Percentiles rank a stretch among this genome's conserved stretches.
Conservation (phyloP, 192 early-diverging fungal species). For the Obelidium mucronatum region DNA sequence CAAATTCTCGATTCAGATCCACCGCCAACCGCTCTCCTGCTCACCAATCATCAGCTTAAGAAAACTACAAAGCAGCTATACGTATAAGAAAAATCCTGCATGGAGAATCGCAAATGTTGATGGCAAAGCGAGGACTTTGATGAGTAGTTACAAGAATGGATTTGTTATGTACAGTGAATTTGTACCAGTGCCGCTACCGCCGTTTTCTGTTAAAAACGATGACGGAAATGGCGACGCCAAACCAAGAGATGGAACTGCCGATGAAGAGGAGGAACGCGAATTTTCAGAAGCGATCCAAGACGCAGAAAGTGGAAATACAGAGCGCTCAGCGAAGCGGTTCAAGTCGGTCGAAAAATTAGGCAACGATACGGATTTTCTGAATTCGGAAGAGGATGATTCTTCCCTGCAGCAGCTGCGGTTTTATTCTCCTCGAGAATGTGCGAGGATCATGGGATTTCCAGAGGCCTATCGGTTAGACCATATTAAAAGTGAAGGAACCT, state of each 20-base stretch:
- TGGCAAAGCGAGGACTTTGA: neutral
- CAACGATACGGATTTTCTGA: no score
- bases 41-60: conserved; percentile 7
- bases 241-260: neutral
- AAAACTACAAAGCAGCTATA: neutral
- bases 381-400: neutral
- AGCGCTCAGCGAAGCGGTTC: neutral
- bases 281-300: neutral
- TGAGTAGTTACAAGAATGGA: conserved; percentile 26
- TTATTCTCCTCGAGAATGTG: conserved; percentile 30
- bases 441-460: conserved; percentile 27
- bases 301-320: neutral
- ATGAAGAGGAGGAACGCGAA: neutral
- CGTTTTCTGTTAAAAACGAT: neutral
- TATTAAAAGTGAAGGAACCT: neutral
- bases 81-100: conserved; percentile 13
- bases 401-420: neutral
- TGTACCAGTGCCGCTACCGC: neutral
- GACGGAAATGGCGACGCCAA: neutral
- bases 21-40: neutral
- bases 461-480: conserved; percentile 14
- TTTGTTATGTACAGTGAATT: conserved; percentile 28
- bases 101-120: conserved; percentile 13
- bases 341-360: no score
- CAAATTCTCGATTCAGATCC: neutral